phyloP scores from a whole-genome alignment of 1,139 yeast genomes.

The Yamadazyma triangularis region DNA sequence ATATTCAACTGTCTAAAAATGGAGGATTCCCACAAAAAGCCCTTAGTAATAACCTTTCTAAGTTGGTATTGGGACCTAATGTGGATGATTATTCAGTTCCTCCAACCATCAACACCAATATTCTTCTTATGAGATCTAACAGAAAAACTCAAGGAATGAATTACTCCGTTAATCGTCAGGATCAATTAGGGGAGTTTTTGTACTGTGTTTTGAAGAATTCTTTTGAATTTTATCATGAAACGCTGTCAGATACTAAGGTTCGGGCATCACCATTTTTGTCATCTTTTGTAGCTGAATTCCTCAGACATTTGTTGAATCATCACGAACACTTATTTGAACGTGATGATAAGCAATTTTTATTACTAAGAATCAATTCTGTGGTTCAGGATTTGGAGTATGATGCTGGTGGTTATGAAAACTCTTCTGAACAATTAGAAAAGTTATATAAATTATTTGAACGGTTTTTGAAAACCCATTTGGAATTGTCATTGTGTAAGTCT shows the following conservation, averaged over 20 bases:
- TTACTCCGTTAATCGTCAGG: conserved; percentile 8
- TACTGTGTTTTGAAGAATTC: conserved; percentile 14
- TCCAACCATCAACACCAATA: conserved; percentile 9
- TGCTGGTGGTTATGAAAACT: conserved; percentile 2
- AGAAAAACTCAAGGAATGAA: neutral
- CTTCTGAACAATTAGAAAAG: conserved; percentile 6
- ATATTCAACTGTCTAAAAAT: conserved; percentile 8
- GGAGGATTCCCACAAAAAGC: conserved; percentile 11
- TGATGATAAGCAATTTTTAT: conserved; percentile 5
- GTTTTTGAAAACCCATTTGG: conserved; percentile 9
- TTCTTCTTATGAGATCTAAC: conserved; percentile 8
- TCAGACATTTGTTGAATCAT: conserved; percentile 3
- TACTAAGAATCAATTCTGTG: conserved; percentile 6
- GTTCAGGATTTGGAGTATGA: conserved; percentile 6
- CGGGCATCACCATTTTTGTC: conserved; percentile 5
- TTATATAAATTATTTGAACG: conserved; percentile 8
- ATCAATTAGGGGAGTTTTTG: conserved; percentile 14
- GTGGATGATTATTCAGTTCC: conserved; percentile 8
- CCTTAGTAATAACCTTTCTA: conserved; percentile 7
- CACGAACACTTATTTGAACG: conserved; percentile 4
- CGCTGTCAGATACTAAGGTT: conserved; percentile 2
- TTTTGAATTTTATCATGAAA: conserved; percentile 6
- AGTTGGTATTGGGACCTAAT: conserved; percentile 17
- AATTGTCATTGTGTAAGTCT: conserved; percentile 2
- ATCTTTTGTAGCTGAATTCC: conserved; percentile 8